Conservation (phyloP, 331 rosid genomes). For the Cydonia oblonga region DNA sequence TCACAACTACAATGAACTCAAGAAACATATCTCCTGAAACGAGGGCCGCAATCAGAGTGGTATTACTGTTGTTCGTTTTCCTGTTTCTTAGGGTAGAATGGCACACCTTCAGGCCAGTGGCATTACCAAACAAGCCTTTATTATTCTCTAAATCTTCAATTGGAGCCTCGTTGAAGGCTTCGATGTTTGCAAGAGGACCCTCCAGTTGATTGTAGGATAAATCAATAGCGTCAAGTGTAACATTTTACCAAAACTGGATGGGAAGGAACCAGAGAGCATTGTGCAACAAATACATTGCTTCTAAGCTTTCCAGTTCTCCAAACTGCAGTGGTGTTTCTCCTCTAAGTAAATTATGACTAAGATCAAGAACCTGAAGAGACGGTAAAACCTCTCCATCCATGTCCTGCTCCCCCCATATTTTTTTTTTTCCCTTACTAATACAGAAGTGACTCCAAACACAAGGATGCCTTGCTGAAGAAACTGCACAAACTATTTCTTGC, state of each 20-base stretch:
- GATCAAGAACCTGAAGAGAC: constrained; percentile 4
- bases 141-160: neutral
- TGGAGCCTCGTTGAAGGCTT: constrained; percentile 10
- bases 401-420: too few species aligned
- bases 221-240: constrained; percentile 2
- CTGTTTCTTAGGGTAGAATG: neutral
- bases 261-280: constrained; percentile 14
- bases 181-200: constrained; percentile 3
- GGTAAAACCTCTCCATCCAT: too few species aligned
- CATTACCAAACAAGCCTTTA: constrained; percentile 5
- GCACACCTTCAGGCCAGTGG: neutral
- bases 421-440: too few species aligned
- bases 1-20: neutral
- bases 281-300: constrained; percentile 8
- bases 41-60: neutral
- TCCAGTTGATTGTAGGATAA: constrained; percentile 7
- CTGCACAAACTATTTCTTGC: neutral
- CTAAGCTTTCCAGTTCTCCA: neutral
- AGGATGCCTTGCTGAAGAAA: neutral
- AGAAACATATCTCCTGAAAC: neutral
- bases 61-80: neutral
- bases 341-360: neutral
- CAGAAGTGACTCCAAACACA: too few species aligned
- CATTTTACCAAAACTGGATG: neutral
- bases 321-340: neutral